Percentiles rank a stretch among this genome's conserved stretches.
Evolutionary conservation across 2,329 filamentous ascomycete genomes (phyloP).

Genomic region (Pseudogymnoascus sp.): DNA sequence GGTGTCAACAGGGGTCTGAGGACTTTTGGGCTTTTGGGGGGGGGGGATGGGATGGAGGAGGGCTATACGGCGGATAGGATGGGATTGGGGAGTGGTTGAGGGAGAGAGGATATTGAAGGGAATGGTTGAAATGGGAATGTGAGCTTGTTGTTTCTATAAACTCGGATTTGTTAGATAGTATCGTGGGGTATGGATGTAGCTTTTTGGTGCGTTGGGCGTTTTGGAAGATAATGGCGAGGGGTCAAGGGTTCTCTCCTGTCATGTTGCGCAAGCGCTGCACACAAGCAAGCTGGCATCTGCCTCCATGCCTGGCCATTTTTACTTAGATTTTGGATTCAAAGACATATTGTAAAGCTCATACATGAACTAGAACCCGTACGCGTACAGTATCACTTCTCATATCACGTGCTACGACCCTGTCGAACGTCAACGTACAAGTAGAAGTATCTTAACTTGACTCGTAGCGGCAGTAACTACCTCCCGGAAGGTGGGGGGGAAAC

Average conservation of each 20-base stretch:
- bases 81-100: background rate
- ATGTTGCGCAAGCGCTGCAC: background rate
- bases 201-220: background rate
- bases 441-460: background rate
- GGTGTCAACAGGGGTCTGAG: background rate
- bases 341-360: background rate
- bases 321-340: background rate
- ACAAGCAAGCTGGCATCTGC: background rate
- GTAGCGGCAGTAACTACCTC: background rate
- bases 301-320: background rate
- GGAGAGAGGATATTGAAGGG: background rate
- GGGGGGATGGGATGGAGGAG: background rate
- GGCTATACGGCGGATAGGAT: background rate
- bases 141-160: background rate
- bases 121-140: background rate
- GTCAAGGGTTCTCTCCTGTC: background rate
- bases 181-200: background rate
- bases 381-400: background rate
- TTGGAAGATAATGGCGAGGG: background rate
- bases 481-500: background rate
- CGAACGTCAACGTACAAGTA: background rate
- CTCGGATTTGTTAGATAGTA: background rate
- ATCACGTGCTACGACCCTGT: background rate
- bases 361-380: background rate
- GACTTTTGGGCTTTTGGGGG: no score